phyloP scores from a whole-genome alignment of 768 basidiomycete species.

The Calocera viscosa region DNA sequence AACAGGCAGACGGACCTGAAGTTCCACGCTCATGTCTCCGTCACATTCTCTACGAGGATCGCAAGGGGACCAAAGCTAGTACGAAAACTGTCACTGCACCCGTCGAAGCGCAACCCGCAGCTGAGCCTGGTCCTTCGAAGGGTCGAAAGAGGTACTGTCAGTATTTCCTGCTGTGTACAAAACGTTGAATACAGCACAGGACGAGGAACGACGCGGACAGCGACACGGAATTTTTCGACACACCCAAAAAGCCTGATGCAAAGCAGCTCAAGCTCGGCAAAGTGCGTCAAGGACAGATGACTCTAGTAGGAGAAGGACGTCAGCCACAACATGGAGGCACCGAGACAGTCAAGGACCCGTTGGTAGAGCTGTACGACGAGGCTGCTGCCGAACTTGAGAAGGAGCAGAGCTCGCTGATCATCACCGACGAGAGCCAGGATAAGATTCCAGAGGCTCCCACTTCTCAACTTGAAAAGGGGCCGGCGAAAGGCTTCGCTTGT shows the following conservation, averaged over 20 bases:
- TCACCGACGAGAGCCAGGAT: not conserved
- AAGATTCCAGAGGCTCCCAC: not conserved
- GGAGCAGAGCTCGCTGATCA: conserved; percentile 2
- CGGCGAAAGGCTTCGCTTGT: conserved; percentile 49
- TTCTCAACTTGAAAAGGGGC: not conserved
- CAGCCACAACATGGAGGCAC: conserved; percentile 7
- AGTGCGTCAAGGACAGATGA: conserved; percentile 20
- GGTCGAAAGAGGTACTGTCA: not conserved
- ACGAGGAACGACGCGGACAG: not conserved
- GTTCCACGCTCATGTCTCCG: not conserved
- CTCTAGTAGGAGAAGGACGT: conserved; percentile 12
- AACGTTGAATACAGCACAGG: not conserved
- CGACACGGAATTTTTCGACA: not conserved
- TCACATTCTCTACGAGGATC: not conserved
- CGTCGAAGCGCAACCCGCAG: not conserved
- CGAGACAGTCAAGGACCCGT: conserved; percentile 34
- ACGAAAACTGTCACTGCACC: not conserved
- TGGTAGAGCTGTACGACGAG: conserved; percentile 51
- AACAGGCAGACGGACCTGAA: not conserved
- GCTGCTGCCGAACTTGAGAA: conserved; percentile 28
- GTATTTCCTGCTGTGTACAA: not conserved
- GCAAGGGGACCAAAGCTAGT: not conserved
- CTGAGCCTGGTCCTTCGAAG: not conserved
- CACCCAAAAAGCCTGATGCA: not conserved
- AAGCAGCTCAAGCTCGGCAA: conserved; percentile 9